These are phyloP conservation scores for Kluyveromyces dobzhanskii DNA, from an alignment of 805 yeast species.

Conservation along the genomic window DNA sequence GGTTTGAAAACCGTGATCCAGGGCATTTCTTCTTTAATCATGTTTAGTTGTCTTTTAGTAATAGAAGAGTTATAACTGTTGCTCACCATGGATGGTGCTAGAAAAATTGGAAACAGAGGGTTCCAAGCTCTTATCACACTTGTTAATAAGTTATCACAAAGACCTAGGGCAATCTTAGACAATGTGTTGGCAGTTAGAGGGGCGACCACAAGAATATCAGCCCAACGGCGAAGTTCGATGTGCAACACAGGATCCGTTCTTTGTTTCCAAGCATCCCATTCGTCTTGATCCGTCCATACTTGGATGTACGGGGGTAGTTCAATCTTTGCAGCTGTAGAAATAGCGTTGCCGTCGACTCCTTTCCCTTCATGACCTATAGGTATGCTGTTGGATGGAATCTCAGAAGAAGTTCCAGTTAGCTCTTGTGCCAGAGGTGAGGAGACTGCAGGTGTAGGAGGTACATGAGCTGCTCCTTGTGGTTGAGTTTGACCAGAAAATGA, in stretches of 20 bases:
- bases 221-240: constrained; percentile 94
- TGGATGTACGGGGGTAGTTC: constrained; percentile 60
- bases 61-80: constrained; percentile 84
- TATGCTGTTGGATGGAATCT: not conserved
- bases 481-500: not conserved
- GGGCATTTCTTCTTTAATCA: constrained; percentile 83
- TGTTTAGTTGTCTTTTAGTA: constrained; percentile 72
- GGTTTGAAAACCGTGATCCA: constrained; percentile 94
- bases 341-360: not conserved
- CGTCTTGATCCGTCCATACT: constrained; percentile 91
- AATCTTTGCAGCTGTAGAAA: constrained; percentile 34
- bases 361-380: not conserved
- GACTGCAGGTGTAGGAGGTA: not conserved
- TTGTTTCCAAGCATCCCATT: constrained; percentile 82
- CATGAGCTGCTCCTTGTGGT: not conserved
- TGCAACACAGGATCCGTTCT: constrained; percentile 89
- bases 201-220: constrained; percentile 86
- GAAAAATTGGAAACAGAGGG: constrained; percentile 74
- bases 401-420: constrained; percentile 10
- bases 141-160: constrained; percentile 87
- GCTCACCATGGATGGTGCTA: constrained; percentile 96
- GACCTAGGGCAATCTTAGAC: constrained; percentile 80
- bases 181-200: constrained; percentile 91
- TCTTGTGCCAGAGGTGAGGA: not conserved
- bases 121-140: constrained; percentile 95